phyloP scores from a whole-genome alignment of 768 basidiomycete species.

The Suillus placidus region DNA sequence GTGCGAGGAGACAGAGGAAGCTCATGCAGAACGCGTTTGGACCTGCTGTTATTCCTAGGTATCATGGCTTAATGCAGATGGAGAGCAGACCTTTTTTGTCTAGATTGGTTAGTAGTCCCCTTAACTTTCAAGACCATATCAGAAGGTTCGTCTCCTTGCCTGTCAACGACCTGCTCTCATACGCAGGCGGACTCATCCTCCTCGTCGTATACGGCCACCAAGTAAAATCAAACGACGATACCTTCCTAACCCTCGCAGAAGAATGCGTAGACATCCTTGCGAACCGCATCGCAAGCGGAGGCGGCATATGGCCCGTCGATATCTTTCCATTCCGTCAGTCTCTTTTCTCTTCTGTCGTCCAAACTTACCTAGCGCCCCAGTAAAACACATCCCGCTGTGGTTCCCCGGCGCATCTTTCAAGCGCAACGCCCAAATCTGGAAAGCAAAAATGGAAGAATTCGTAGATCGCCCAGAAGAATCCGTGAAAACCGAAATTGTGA shows the following conservation, averaged over 20 bases:
- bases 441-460: constrained; percentile 62
- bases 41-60: constrained; percentile 51
- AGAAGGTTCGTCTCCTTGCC: constrained; percentile 28
- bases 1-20: constrained; percentile 63
- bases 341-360: background rate
- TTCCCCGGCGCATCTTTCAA: constrained; percentile 71
- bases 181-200: constrained; percentile 54
- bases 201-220: constrained; percentile 67
- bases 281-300: constrained; percentile 46
- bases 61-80: constrained; percentile 58
- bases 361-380: constrained; percentile 17
- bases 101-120: constrained; percentile 49
- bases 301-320: constrained; percentile 47
- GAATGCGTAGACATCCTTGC: constrained; percentile 45
- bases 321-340: constrained; percentile 39
- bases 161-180: background rate
- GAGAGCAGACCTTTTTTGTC: constrained; percentile 61
- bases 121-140: constrained; percentile 38
- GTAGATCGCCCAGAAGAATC: constrained; percentile 66
- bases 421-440: constrained; percentile 62
- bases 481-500: constrained; percentile 62
- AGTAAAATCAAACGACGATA: constrained; percentile 42
- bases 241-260: constrained; percentile 44
- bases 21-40: constrained; percentile 70
- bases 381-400: constrained; percentile 65